Conservation (phyloP, 148 eudicot genomes). For the Silene uniflora region DNA sequence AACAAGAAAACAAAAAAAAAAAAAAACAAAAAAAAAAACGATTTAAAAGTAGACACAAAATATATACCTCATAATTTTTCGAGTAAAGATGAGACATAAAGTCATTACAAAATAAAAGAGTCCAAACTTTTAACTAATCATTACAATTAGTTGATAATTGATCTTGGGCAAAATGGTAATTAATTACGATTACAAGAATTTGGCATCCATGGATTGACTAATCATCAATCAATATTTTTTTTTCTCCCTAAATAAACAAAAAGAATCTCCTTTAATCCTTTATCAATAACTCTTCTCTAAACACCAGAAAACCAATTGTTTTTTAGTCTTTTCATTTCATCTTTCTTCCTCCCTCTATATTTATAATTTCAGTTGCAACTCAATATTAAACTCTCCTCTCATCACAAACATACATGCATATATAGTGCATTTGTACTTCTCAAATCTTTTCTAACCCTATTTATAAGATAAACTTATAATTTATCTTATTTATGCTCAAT, state of each 20-base stretch:
- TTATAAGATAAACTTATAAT: too few species aligned
- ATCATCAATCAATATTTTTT: not conserved
- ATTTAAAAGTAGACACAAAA: too few species aligned
- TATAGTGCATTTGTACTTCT: too few species aligned
- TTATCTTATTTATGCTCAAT: too few species aligned
- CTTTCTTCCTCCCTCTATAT: not conserved
- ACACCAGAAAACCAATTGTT: not conserved
- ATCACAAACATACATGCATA: not conserved
- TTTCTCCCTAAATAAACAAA: not conserved
- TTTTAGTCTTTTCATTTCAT: not conserved
- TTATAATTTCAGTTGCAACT: too few species aligned
- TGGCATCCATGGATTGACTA: not conserved
- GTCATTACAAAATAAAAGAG: too few species aligned
- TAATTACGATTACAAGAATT: not conserved
- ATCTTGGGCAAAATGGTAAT: not conserved
- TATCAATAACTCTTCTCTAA: not conserved
- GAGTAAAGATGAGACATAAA: too few species aligned
- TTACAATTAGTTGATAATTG: not conserved
- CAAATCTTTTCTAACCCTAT: too few species aligned
- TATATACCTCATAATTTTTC: too few species aligned
- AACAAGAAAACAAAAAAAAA: too few species aligned
- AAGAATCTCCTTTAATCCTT: not conserved
- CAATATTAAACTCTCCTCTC: not conserved
- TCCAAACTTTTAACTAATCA: too few species aligned
- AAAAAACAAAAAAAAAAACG: too few species aligned